Percentiles rank a stretch among this genome's conserved stretches.
phyloP scores from a whole-genome alignment of 257 asterid species.

The Pogostemon cablin region DNA sequence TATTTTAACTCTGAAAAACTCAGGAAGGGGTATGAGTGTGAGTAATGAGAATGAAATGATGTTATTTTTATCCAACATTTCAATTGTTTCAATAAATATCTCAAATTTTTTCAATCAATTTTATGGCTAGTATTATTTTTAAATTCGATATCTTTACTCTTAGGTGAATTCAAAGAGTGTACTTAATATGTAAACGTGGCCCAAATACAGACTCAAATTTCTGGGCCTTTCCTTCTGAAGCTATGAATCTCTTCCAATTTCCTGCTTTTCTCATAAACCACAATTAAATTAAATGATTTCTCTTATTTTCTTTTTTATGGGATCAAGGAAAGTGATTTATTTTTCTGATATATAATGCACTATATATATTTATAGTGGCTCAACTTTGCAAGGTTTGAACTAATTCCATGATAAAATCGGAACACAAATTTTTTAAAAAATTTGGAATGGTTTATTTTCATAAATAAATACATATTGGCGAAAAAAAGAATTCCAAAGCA shows the following conservation, averaged over 20 bases:
- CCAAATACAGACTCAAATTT: conserved; percentile 34
- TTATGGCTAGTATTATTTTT: too few species aligned
- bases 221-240: conserved; percentile 16
- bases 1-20: too few species aligned
- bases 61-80: too few species aligned
- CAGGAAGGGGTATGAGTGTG: too few species aligned
- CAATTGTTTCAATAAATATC: too few species aligned
- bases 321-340: background rate
- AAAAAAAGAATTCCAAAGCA: background rate
- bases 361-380: background rate
- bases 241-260: background rate
- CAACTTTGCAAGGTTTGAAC: background rate
- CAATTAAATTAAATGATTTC: background rate
- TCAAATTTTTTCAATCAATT: too few species aligned
- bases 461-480: background rate
- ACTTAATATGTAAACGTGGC: conserved; percentile 39
- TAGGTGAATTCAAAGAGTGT: conserved; percentile 17
- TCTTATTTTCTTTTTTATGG: background rate
- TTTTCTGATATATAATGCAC: background rate
- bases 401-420: background rate
- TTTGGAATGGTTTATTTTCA: too few species aligned
- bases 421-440: too few species aligned
- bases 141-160: too few species aligned
- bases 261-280: conserved; percentile 14
- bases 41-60: too few species aligned